Evolutionary conservation across 2,329 filamentous ascomycete genomes (phyloP).

Genomic region (Fusarium scirpi): DNA sequence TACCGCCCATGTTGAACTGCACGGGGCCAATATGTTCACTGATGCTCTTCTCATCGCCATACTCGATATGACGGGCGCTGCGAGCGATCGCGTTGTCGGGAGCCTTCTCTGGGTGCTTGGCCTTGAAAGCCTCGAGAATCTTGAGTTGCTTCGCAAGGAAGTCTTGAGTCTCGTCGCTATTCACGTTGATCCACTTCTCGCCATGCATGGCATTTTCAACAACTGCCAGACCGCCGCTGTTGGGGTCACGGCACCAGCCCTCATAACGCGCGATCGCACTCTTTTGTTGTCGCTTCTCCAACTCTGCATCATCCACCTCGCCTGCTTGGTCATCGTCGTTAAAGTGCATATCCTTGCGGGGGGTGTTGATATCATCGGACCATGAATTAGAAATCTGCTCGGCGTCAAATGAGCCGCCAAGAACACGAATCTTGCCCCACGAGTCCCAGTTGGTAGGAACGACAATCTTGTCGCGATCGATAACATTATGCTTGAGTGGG

Average conservation of each 20-base stretch:
- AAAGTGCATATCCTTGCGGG: conserved; percentile 48
- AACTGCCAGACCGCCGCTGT: conserved; percentile 65
- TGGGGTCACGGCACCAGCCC: conserved; percentile 81
- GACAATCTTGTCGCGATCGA: conserved; percentile 92
- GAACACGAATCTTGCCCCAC: conserved; percentile 94
- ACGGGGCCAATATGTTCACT: conserved; percentile 92
- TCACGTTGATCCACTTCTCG: conserved; percentile 51
- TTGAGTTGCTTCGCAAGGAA: conserved; percentile 83
- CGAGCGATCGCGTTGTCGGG: conserved; percentile 42
- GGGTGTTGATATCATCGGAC: conserved; percentile 82
- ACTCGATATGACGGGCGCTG: conserved; percentile 47
- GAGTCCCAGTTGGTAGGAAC: conserved; percentile 98
- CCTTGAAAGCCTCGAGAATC: conserved; percentile 74
- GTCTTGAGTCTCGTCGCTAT: conserved; percentile 74
- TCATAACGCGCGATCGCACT: conserved; percentile 81
- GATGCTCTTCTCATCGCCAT: conserved; percentile 61
- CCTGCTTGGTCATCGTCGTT: conserved; percentile 42
- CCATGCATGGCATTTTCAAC: conserved; percentile 56
- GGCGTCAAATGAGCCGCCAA: conserved; percentile 92
- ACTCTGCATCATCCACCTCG: conserved; percentile 42
- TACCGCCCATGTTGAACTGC: conserved; percentile 98
- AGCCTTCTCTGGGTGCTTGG: conserved; percentile 64
- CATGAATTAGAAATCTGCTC: conserved; percentile 87
- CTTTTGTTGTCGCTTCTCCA: conserved; percentile 53
- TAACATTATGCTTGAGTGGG: conserved; percentile 88